A percentile compares a stretch with the other conserved stretches of the same genome.
phyloP scores from a whole-genome alignment of 148 eudicot genomes.

The Salicornia ramosissima region DNA sequence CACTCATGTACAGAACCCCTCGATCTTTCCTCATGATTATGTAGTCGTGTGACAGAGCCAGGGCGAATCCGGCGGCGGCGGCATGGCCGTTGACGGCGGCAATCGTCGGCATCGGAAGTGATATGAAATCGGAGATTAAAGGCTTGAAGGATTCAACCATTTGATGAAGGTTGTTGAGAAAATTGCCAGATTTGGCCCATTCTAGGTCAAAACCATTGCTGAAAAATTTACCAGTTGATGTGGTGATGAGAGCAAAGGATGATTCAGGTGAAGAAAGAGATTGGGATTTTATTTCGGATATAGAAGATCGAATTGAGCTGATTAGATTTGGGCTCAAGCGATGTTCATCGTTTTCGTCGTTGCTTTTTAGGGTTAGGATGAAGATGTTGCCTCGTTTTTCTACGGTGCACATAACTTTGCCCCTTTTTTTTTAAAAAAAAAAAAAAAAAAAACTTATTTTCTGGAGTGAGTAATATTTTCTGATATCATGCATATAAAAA shows the following conservation, averaged over 20 bases:
- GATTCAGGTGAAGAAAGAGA: constrained; percentile 9
- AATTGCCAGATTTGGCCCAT: constrained; percentile 21
- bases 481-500: too few relatives aligned
- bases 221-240: constrained; percentile 30
- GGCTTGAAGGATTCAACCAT: constrained; percentile 25
- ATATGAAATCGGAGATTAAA: constrained; percentile 23
- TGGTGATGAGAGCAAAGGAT: constrained; percentile 28
- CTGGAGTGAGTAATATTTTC: too few relatives aligned
- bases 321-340: constrained; percentile 36
- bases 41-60: constrained; percentile 28
- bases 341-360: constrained; percentile 28
- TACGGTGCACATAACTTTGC: constrained; percentile 37
- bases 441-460: too few relatives aligned
- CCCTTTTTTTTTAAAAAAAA: too few relatives aligned
- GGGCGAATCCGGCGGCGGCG: constrained; percentile 31
- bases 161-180: constrained; percentile 3
- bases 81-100: constrained; percentile 33
- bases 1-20: constrained; percentile 35
- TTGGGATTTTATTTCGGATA: constrained; percentile 32
- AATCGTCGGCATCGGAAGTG: constrained; percentile 34
- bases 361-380: constrained; percentile 41
- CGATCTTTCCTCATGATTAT: constrained; percentile 27
- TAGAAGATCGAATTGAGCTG: constrained; percentile 28
- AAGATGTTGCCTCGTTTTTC: constrained; percentile 37
- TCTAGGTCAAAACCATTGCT: constrained; percentile 32